A percentile compares a stretch with the other conserved stretches of the same genome.
Conservation (phyloP, 2,329 filamentous ascomycete species). For the Epichloe sibirici region DNA sequence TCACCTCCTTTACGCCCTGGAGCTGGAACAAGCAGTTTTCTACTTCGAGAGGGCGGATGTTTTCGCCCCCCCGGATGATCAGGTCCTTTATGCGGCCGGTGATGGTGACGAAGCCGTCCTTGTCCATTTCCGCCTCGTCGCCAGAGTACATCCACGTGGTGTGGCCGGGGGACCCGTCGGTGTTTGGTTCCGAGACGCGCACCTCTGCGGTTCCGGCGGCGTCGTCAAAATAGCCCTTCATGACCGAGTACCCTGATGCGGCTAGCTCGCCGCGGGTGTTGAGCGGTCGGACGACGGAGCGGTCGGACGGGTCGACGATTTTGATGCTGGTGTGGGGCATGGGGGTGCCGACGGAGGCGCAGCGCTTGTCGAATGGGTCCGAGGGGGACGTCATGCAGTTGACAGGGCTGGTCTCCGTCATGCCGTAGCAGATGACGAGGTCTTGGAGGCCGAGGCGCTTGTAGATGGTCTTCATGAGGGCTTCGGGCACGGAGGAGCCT, state of each 20-base stretch:
- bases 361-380: conserved; percentile 62
- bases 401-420: conserved; percentile 81
- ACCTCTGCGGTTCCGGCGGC: conserved; percentile 56
- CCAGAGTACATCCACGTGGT: conserved; percentile 83
- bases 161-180: conserved; percentile 11
- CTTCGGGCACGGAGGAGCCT: conserved; percentile 70
- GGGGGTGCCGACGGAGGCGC: conserved; percentile 63
- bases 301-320: conserved; percentile 59
- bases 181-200: conserved; percentile 34
- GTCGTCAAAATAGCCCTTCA: conserved; percentile 86
- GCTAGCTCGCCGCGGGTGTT: conserved; percentile 69
- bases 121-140: conserved; percentile 80
- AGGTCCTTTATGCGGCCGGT: conserved; percentile 90
- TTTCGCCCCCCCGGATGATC: conserved; percentile 90
- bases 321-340: conserved; percentile 72
- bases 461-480: conserved; percentile 69
- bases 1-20: conserved; percentile 58
- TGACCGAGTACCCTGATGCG: conserved; percentile 73
- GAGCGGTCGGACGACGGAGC: conserved; percentile 49
- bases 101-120: conserved; percentile 72
- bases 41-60: conserved; percentile 87
- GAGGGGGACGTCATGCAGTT: conserved; percentile 69
- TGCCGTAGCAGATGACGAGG: conserved; percentile 89
- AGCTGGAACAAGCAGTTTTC: conserved; percentile 78
- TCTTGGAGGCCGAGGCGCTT: conserved; percentile 63